Base-by-base conservation (phyloP, 2,329 filamentous ascomycete genomes). In the Aspergillus sojae region DNA sequence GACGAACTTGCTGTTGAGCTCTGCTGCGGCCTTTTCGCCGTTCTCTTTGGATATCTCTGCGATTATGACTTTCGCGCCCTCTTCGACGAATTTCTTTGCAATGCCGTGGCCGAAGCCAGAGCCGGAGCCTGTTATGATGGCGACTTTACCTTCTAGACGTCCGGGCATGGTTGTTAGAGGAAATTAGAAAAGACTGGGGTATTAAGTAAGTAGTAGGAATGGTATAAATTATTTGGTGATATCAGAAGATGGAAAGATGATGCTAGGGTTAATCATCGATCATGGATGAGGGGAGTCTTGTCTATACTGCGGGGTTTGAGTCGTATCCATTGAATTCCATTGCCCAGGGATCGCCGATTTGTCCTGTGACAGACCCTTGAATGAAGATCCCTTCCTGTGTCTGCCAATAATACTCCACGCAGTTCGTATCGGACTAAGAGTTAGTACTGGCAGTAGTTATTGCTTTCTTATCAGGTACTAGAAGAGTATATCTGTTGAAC, bases 41-140 rank as follows among this genome's bases (percentile, higher is more conserved):
- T 60, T 67, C n/a, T 69, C 62, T 54, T 67, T 68, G 46, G 77
- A 76, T 56, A 79, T 70, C 64, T 79, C 77, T 30, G 74, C 71
- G 36, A 77, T 67, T 16, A 79, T 67, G 28, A 79, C 75, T 62
- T 76, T 75, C 62, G 75, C 76, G 48, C 77, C 77, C 66, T 78
- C 77, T 26, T 71, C 56, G 43, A 73, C 70, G 63, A 78, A 79
- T 57, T 75, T 74, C 57, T 69, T 66, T 45, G 77, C 73, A 48
- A 77, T 77, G 50, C 73, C 76, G 2, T 72, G 70, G 21, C 77
- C 77, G 61, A 78, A 79, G 26, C 77, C 77, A 28, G 77, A 78
- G 9, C 74, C 77, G 23, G 74, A 74, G 21, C 78, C 78, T 14
- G 78, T 80, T 28, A 80, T 72, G 43, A 80, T 77, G 60, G 78